Evolutionary conservation across 2,329 filamentous ascomycete species (phyloP), one percentile per base, ranked within the genome.

Genomic region (Fusarium odoratissimum): DNA sequence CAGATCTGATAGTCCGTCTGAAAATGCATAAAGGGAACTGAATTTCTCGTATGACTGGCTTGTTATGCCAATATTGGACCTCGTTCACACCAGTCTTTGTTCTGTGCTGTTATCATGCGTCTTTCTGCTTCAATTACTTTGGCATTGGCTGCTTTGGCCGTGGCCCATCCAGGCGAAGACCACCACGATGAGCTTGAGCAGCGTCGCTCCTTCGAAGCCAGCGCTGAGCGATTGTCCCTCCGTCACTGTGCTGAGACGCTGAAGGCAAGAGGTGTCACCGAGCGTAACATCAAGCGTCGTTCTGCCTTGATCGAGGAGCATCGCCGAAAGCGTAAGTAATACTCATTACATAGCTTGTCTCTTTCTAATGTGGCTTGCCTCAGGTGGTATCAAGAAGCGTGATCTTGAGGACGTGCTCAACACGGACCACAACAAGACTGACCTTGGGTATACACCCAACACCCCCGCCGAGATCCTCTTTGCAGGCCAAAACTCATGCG

Each of bases 231-330:
- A 21, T 23, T 64, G 7, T 83, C 84, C 21, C 79, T 89, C 9
- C 77, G 75, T 41, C 84, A 87, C 73, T 89, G 87, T 73, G 77
- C 84, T 16, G 77, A 81, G 2, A 82, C 83, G 69, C 81, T 88
- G 19, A 83, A 82, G 72, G 83, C 84, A 19, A 83, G 86, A 9
- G 86, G 86, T 30, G 73, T 85, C 13, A 81, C 83, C 51, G 77
- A 77, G 41, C 80, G 81, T 60, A 87, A 84, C 69, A 76, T 85
- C 46, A 81, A 79, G 48, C 86, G 87, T 54, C 85, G 87, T 33
- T 71, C 82, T 23, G 80, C 78, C 6, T 70, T 81, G 8, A 79
- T 86, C 16, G 75, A 84, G 52, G 78, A 83, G 28, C 81, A 86
- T 9, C 83, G 86, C 17, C 75, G 74, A 46, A 84, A 83, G 73